Base-by-base conservation (phyloP, 1,139 yeast species). In the Tardiomyces depauwii region DNA sequence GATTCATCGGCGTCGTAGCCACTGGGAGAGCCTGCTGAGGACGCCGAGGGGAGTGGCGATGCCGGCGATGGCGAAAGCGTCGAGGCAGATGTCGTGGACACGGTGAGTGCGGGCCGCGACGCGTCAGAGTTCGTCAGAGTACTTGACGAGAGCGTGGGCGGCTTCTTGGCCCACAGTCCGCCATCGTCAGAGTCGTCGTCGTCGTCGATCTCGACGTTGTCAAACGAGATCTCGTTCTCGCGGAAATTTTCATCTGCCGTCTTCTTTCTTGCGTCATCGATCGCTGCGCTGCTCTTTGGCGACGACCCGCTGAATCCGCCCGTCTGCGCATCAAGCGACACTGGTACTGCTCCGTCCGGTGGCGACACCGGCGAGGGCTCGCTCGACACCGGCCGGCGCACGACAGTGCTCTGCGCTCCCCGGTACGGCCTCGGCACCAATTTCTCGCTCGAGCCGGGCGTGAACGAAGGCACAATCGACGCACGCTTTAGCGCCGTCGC, bases 221-320 rank as follows among this genome's bases (percentile, higher is more conserved):
- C 85, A 64, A 89, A 89, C 1, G 80, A 74, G 18, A 86, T 73
- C 11, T 71, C 74, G 54, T 82, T 82, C 53, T 84, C 93, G 36
- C 36, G 36, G 36, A 30, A 30, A 11, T 30, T 30, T 14, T 30
- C 36, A 10, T 30, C 36, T 5, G n/a, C 16, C n/a, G 16, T 7
- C 25, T 7, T 7, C 7, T 21, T 21, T 21, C 7, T 21, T 7
- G 25, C 25, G 7, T 21, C 25, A 7, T 21, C 25, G 25, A 21
- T 21, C n/a, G n/a, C n/a, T 21, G 25, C 25, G 7, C 25, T 7
- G 25, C 25, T 21, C 7, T 21, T 21, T 21, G 25, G 25, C 4
- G 25, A 21, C 7, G 25, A 21, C 25, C 25, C 7, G 25, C 7
- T 7, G 25, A 21, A 4, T 21, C 25, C 25, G 25, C n/a, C n/a